Evolutionary conservation across 371 early-diverging fungal species (phyloP), one percentile per base, ranked within the genome.

Genomic region (Mortierella sp.): DNA sequence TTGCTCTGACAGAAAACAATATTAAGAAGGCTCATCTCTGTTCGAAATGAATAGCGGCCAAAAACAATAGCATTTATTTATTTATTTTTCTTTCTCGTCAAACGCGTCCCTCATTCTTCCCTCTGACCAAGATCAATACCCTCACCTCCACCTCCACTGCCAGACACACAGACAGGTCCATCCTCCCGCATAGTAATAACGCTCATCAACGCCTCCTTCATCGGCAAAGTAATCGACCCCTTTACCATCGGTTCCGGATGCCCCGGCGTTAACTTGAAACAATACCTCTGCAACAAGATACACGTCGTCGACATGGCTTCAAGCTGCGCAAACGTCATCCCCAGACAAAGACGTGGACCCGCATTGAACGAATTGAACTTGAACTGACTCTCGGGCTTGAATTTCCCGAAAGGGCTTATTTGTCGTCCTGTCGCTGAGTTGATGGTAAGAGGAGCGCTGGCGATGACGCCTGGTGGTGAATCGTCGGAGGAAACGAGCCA

Each of bases 311-410:
- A 89, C 72, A 92, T 74, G 0, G 92, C 90, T 76, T 92, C 92
- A n/a, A 92, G 77, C 3, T 90, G 91, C 2, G 93, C 93, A 57
- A 92, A 85, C 26, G 90, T 88, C 81, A 91, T 91, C 0, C 84
- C 84, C 68, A 86, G 60, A 52, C 87, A 86, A 26, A 86, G 24
- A 21, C 87, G 82, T 3, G 87, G 87, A 7, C 78, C 76, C 1
- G 76, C 78, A 42, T 80, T 87, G 72, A 87, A 87, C 13, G 80
- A 58, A 42, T 42, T 76, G 74, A 87, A 87, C 68, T 87, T 87
- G 80, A 57, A 80, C 78, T 73, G 79, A 5, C 55, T 80, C 79
- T 87, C 87, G 0, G 57, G 45, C 54, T 57, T 80, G 72, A 87
- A 82, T 74, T 80, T 87, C 24, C 87, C 83, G 70, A 80, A 82